Percentiles rank a stretch among this genome's conserved stretches.
Evolutionary conservation across 2,329 filamentous ascomycete genomes (phyloP).

Genomic region (Aspergillus fructus): DNA sequence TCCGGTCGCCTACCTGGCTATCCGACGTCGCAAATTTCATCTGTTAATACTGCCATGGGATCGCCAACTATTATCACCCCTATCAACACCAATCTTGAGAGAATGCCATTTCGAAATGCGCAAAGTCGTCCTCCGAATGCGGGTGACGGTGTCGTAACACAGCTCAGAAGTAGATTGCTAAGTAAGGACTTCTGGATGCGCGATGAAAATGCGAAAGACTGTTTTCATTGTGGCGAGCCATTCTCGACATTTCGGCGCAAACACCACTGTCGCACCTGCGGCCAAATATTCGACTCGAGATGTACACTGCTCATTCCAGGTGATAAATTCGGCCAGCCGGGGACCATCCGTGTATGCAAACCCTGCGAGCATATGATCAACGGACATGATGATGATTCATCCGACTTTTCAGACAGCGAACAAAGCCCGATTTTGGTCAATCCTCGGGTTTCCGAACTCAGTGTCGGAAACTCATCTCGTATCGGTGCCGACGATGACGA

Average conservation of each 20-base stretch:
- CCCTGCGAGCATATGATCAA: conserved; percentile 90
- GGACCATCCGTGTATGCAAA: conserved; percentile 85
- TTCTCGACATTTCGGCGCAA: conserved; percentile 95
- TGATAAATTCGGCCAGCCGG: conserved; percentile 79
- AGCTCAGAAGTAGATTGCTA: conserved; percentile 81
- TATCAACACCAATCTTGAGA: conserved; percentile 30
- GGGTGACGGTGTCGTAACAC: conserved; percentile 45
- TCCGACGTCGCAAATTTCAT: conserved; percentile 41
- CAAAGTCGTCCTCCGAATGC: conserved; percentile 20
- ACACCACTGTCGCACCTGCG: conserved; percentile 90
- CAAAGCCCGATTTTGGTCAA: conserved; percentile 62
- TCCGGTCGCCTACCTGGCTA: conserved; percentile 48
- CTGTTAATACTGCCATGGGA: conserved; percentile 44
- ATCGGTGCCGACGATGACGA: conserved; percentile 49
- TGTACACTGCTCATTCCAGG: conserved; percentile 92
- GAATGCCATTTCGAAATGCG: conserved; percentile 17
- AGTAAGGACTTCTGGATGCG: conserved; percentile 99
- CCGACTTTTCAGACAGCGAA: conserved; percentile 78
- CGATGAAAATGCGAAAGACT: conserved; percentile 96
- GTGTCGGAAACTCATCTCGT: conserved; percentile 46
- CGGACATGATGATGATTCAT: conserved; percentile 84
- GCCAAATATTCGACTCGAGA: conserved; percentile 97
- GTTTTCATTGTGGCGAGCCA: conserved; percentile 83
- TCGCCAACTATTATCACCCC: conserved; percentile 40
- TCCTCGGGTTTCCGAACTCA: conserved; percentile 61